A percentile compares a stretch with the other conserved stretches of the same genome.
Evolutionary conservation across 345 rosid genomes (phyloP).

Genomic region (Mangifera indica): DNA sequence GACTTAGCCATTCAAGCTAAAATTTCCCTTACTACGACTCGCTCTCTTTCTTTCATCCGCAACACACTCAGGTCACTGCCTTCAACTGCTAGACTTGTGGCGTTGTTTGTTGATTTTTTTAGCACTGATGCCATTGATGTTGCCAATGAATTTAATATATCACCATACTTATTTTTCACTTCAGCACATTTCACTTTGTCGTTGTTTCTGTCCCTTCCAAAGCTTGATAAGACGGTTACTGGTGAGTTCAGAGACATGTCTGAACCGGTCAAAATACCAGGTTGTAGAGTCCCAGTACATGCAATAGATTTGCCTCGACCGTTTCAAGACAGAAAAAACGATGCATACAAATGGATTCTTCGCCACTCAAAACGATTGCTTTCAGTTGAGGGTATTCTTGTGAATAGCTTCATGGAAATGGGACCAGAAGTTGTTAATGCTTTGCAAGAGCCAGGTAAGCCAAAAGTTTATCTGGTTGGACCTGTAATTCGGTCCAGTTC

Average conservation of each 20-base stretch:
- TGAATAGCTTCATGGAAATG: slow-evolving; percentile 39
- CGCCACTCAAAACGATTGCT: slow-evolving; percentile 22
- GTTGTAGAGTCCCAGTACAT: slow-evolving; percentile 35
- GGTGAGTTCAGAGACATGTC: slow-evolving; percentile 34
- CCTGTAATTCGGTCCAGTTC: slow-evolving; percentile 25
- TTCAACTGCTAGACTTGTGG: slow-evolving; percentile 20
- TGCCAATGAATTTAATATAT: slow-evolving; percentile 29
- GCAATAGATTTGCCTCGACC: slow-evolving; percentile 38
- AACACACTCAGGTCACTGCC: slow-evolving; percentile 21
- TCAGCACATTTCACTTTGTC: slow-evolving; percentile 34
- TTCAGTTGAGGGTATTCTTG: slow-evolving; percentile 40
- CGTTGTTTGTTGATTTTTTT: slow-evolving; percentile 44
- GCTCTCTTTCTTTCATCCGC: slow-evolving; percentile 40
- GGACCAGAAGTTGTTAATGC: slow-evolving; percentile 35
- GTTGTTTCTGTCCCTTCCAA: slow-evolving; percentile 27
- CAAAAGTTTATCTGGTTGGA: slow-evolving; percentile 43
- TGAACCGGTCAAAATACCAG: slow-evolving; percentile 44
- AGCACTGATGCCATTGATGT: slow-evolving; percentile 39
- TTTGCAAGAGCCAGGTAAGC: slow-evolving; percentile 31
- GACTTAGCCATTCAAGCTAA: slow-evolving; percentile 25
- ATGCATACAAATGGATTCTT: slow-evolving; percentile 37
- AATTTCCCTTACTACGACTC: slow-evolving; percentile 34
- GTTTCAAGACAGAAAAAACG: slow-evolving; percentile 30
- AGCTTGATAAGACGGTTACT: slow-evolving; percentile 32
- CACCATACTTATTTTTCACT: slow-evolving; percentile 35